Evolutionary conservation across 169 alveolate species (phyloP).

Genomic region (Eimeria brunetti): DNA sequence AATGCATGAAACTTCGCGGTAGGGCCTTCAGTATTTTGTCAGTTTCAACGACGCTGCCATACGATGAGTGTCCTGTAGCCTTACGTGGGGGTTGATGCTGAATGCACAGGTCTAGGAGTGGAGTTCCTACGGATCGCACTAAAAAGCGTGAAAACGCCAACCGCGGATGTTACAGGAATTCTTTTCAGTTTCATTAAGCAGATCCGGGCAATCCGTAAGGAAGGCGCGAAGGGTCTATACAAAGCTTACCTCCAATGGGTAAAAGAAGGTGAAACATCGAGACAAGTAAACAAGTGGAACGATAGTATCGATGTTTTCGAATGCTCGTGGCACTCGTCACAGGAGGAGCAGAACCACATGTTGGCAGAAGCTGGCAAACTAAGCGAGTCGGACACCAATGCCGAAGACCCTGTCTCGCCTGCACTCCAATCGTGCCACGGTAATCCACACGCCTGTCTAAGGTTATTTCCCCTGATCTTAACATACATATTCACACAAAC

Average conservation of each 20-base stretch:
- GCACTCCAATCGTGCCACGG: constrained; percentile 15
- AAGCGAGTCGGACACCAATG: background rate
- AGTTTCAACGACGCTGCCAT: background rate
- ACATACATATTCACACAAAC: background rate
- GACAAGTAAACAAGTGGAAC: background rate
- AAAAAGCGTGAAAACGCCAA: background rate
- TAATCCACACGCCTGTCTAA: background rate
- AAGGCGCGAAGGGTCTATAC: constrained; percentile 6
- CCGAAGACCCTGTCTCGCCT: background rate
- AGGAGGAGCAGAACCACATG: constrained; percentile 37
- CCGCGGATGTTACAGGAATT: constrained; percentile 1
- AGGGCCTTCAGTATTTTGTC: background rate
- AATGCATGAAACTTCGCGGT: constrained; percentile 48
- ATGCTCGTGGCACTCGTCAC: constrained; percentile 67
- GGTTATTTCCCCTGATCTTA: background rate
- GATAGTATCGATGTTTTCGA: constrained; percentile 6
- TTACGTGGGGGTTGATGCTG: background rate
- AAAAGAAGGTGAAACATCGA: constrained; percentile 29
- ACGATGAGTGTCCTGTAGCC: background rate
- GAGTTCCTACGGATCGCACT: constrained; percentile 5
- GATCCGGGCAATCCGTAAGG: constrained; percentile 26
- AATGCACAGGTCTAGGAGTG: constrained; percentile 38
- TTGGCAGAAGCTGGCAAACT: constrained; percentile 25
- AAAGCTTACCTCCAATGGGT: constrained; percentile 10
- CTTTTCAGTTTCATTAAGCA: background rate